Base-by-base conservation (phyloP, 148 eudicot genomes). In the Vaccinium darrowii region DNA sequence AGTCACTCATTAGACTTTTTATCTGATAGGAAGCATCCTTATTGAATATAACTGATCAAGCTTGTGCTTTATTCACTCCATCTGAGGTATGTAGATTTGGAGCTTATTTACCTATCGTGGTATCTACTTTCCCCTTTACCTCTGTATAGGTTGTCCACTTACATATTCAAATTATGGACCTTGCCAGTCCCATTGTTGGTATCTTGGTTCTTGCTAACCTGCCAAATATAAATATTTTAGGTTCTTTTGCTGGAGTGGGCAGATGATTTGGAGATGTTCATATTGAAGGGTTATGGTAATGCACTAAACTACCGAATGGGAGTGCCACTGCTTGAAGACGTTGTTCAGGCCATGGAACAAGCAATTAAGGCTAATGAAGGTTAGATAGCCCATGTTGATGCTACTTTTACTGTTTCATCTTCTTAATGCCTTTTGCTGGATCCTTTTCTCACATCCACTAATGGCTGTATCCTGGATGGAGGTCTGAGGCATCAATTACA, bases 291-390 rank as follows among this genome's bases (percentile, higher is more conserved):
- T 81, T 95, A 94, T 87, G 99, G 99, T 81, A 94, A 95, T 76
- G 89, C 98, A 30, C 80, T 97, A 81, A 95, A 97, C 87, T 97
- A 97, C 82, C 92, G 91, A 58, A 95, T 95, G 98, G 99, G 98
- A 86, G 90, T 94, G 65, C 98, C 99, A 83, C 89, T 97, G 90
- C 93, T 97, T 76, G 90, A 91, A 89, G 98, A 95, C 85, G 93
- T 97, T 60, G 84, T 95, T 63, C 90, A 90, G 86, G 94, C 98
- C 78, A 97, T 97, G 99, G 98, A 97, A 86, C 87, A 85, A 84
- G 98, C 98, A 82, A 92, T 95, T 82, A 91, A 92, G 78, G 94
- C 93, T 78, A 91, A 90, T 81, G 94, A 95, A 94, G 98, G 99
- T 95, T 86, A 15, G 74, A 27, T 15, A 78, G 19, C 7, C 27